Conservation (phyloP, 2,329 filamentous ascomycete genomes). For the Hypoxylon sp. region DNA sequence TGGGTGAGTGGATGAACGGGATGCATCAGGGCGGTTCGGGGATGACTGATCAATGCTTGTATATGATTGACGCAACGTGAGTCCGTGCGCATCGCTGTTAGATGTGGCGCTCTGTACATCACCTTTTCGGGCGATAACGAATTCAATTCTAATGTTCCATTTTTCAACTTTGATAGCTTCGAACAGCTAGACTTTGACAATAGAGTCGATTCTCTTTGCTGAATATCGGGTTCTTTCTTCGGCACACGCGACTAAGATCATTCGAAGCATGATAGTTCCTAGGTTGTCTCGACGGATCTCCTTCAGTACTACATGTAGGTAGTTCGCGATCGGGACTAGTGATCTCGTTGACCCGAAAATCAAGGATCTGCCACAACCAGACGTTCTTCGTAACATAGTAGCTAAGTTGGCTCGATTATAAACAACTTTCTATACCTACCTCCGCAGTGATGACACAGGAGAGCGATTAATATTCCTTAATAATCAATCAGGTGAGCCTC, state of each 20-base stretch:
- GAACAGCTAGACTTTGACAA: neutral
- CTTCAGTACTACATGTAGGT: neutral
- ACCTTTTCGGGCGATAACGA: constrained; percentile 27
- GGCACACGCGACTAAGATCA: neutral
- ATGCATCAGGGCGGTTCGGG: constrained; percentile 15
- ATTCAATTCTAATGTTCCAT: constrained; percentile 16
- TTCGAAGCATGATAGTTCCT: neutral
- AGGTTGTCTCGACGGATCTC: neutral
- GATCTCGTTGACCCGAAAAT: too few relatives aligned
- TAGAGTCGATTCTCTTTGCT: neutral
- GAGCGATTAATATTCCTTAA: too few relatives aligned
- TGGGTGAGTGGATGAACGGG: neutral
- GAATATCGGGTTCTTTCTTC: neutral
- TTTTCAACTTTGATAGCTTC: neutral
- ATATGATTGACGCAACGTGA: constrained; percentile 36
- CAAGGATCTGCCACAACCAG: too few relatives aligned
- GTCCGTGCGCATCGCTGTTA: constrained; percentile 19
- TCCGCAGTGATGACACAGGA: too few relatives aligned
- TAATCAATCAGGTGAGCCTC: too few relatives aligned
- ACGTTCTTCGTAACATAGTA: too few relatives aligned
- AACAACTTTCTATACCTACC: too few relatives aligned
- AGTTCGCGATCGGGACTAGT: neutral
- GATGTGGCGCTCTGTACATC: constrained; percentile 31
- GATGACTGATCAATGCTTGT: constrained; percentile 32
- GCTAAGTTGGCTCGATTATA: too few relatives aligned